Evolutionary conservation across 805 yeast species (phyloP).

Genomic region (Suhomyces prunicola): DNA sequence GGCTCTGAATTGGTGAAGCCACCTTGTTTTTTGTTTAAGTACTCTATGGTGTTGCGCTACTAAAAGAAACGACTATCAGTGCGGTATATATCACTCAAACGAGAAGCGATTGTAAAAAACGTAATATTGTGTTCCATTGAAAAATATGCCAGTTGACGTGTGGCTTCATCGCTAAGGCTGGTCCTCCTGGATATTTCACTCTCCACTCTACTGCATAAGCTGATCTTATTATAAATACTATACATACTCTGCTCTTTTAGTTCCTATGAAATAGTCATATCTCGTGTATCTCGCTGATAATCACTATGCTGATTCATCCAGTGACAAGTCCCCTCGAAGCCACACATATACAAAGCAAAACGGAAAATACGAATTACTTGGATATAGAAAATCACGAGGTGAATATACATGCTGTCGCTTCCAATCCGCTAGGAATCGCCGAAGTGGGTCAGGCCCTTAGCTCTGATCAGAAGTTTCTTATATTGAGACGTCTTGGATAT

Average conservation of each 20-base stretch:
- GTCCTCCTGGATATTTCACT: neutral
- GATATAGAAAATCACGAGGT: constrained; percentile 9
- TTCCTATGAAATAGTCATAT: neutral
- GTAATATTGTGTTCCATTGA: neutral
- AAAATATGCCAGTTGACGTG: neutral
- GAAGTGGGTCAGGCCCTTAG: constrained; percentile 23
- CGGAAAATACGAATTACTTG: neutral
- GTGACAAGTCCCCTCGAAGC: neutral
- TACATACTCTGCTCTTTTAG: neutral
- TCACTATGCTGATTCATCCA: neutral
- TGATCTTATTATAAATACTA: neutral
- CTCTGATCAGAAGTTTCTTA: constrained; percentile 24
- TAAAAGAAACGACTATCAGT: neutral
- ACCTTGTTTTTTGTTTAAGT: neutral
- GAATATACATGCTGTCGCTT: constrained; percentile 18
- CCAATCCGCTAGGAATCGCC: constrained; percentile 22
- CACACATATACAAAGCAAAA: neutral
- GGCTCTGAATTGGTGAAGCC: neutral
- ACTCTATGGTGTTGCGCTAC: neutral
- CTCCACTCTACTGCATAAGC: neutral
- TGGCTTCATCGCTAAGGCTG: neutral
- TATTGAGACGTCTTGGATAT: constrained; percentile 25
- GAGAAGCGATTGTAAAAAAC: neutral
- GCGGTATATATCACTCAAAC: neutral
- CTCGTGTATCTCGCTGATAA: neutral